Percentiles rank a stretch among this genome's conserved stretches.
Conservation (phyloP, 768 basidiomycete genomes). For the Mrakia blollopis region DNA sequence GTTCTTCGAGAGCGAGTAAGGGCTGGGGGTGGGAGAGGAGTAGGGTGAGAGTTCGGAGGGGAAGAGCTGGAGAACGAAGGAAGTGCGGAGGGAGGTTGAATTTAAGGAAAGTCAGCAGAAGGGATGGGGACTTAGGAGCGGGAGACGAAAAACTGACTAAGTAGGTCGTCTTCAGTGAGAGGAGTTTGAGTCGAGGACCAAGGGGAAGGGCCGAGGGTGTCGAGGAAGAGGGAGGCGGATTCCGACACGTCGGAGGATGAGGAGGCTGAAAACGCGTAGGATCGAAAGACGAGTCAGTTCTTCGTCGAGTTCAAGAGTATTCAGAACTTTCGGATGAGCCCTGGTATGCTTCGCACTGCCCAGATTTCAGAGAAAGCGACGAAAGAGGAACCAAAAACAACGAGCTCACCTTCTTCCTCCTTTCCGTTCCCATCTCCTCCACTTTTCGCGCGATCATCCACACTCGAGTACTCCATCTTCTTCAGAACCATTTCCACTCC, state of each 20-base stretch:
- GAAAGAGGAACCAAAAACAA: background rate
- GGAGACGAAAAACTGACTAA: slow-evolving; percentile 46
- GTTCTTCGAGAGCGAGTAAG: slow-evolving; percentile 57
- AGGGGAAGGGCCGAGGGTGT: background rate
- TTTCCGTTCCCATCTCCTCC: background rate
- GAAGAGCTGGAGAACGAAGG: slow-evolving; percentile 47
- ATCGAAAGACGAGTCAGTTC: background rate
- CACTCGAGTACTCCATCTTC: slow-evolving; percentile 91
- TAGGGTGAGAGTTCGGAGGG: slow-evolving; percentile 68
- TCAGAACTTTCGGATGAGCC: too few relatives aligned
- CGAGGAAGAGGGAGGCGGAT: background rate
- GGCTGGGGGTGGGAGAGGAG: slow-evolving; percentile 58
- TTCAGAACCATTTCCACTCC: slow-evolving; percentile 90
- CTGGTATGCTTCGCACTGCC: too few relatives aligned
- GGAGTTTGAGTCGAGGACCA: background rate
- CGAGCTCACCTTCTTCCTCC: background rate
- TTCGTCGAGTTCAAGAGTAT: too few relatives aligned
- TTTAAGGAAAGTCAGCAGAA: background rate
- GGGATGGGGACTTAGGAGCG: too few relatives aligned
- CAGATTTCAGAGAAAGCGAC: too few relatives aligned
- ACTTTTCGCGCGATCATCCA: slow-evolving; percentile 68
- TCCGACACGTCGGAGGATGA: background rate
- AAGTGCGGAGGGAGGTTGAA: background rate
- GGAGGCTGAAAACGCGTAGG: background rate
- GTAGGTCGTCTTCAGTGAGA: slow-evolving; percentile 54